These are phyloP conservation scores for Fusarium sp. DNA, from an alignment of 2,329 filamentous ascomycete genomes.

Conservation along the genomic window DNA sequence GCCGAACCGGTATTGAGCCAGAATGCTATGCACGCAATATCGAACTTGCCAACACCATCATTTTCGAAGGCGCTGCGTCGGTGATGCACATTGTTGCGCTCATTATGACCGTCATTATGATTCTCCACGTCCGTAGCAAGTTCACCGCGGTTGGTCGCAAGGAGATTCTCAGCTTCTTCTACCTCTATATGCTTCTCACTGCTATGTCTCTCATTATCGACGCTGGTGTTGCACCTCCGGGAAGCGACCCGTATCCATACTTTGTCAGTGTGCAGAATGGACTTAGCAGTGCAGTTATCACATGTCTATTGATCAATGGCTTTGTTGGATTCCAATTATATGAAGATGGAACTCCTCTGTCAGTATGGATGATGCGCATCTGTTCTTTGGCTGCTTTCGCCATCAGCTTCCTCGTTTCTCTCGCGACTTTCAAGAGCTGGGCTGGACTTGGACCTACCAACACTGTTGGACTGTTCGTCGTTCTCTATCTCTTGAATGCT, in stretches of 20 bases:
- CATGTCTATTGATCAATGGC: constrained; percentile 92
- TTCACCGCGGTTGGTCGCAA: constrained; percentile 92
- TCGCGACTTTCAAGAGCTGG: constrained; percentile 94
- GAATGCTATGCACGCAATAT: constrained; percentile 95
- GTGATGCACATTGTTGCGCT: constrained; percentile 93
- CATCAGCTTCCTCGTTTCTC: constrained; percentile 85
- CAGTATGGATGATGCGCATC: constrained; percentile 89
- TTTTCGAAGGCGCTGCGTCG: constrained; percentile 91
- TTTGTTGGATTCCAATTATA: constrained; percentile 99
- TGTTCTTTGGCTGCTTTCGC: constrained; percentile 84
- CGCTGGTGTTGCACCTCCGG: constrained; percentile 88
- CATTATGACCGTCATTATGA: constrained; percentile 96
- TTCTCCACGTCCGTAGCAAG: constrained; percentile 94
- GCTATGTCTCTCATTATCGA: constrained; percentile 91
- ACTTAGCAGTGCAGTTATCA: constrained; percentile 84
- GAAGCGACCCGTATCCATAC: constrained; percentile 84
- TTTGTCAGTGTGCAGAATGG: constrained; percentile 91
- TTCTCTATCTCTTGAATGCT: constrained; percentile 91
- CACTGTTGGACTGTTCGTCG: constrained; percentile 88
- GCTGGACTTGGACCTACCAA: constrained; percentile 85
- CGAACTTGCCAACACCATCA: constrained; percentile 97
- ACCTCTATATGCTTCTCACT: constrained; percentile 91
- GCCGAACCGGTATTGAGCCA: constrained; percentile 82
- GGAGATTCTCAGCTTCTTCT: constrained; percentile 90
- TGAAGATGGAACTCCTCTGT: constrained; percentile 93